Conservation (phyloP, 192 early-diverging fungal species). For the Gaertneriomyces sp. region DNA sequence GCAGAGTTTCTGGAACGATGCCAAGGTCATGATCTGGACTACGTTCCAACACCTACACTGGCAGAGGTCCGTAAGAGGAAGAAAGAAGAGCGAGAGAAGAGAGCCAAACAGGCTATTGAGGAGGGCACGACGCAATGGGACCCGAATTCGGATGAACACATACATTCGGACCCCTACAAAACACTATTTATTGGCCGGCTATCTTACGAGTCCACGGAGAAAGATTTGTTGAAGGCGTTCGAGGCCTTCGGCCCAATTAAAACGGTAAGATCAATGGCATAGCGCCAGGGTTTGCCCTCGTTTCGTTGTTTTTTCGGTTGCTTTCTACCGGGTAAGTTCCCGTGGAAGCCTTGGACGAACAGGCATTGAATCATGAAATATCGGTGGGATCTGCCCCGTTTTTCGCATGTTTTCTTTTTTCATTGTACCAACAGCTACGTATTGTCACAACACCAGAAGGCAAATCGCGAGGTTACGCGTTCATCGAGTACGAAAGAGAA, state of each 20-base stretch:
- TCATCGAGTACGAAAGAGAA: constrained; percentile 92
- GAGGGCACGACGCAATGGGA: constrained; percentile 61
- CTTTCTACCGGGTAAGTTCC: constrained; percentile 11
- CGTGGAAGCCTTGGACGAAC: too few species aligned
- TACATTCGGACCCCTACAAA: constrained; percentile 84
- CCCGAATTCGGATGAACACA: constrained; percentile 67
- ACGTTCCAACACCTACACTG: constrained; percentile 66
- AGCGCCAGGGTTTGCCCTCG: neutral
- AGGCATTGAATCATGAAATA: too few species aligned
- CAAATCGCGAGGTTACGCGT: constrained; percentile 89
- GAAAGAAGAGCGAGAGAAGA: constrained; percentile 53
- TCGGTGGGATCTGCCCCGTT: too few species aligned
- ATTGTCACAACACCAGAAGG: constrained; percentile 63
- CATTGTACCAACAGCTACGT: constrained; percentile 44
- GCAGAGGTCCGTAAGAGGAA: constrained; percentile 65
- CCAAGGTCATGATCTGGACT: constrained; percentile 64
- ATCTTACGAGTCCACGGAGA: constrained; percentile 71
- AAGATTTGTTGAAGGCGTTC: constrained; percentile 73
- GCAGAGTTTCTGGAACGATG: constrained; percentile 52
- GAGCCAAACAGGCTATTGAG: constrained; percentile 58
- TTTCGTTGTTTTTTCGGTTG: constrained; percentile 7
- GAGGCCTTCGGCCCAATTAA: constrained; percentile 77
- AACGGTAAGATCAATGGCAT: constrained; percentile 48
- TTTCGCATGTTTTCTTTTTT: too few species aligned
- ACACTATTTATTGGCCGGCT: constrained; percentile 85